Percentiles rank a stretch among this genome's conserved stretches.
Evolutionary conservation across 2,329 filamentous ascomycete species (phyloP).

Genomic region (Pseudodiploospora longispora): DNA sequence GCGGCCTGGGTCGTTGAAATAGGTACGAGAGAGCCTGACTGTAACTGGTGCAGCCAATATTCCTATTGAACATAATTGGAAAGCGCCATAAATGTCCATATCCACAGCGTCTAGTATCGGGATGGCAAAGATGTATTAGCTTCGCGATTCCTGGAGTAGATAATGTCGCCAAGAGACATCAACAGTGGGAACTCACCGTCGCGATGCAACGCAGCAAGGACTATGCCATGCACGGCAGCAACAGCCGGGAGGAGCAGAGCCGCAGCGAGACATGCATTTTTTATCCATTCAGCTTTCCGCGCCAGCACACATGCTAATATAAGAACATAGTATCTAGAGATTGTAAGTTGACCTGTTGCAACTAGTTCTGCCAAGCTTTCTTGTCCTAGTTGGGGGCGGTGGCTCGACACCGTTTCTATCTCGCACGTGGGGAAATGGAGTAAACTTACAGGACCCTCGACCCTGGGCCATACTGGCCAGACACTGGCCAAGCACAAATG

Average conservation of each 20-base stretch:
- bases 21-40: conserved; percentile 52
- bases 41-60: conserved; percentile 57
- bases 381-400: no score
- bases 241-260: conserved; percentile 56
- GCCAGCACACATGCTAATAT: conserved; percentile 55
- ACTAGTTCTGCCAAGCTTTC: background rate
- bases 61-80: conserved; percentile 59
- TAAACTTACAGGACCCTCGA: conserved; percentile 40
- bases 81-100: conserved; percentile 61
- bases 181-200: conserved; percentile 35
- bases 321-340: conserved; percentile 51
- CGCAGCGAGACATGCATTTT: conserved; percentile 54
- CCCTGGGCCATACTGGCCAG: conserved; percentile 48
- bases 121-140: background rate
- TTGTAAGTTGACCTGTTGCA: background rate
- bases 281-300: conserved; percentile 53
- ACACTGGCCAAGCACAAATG: conserved; percentile 49
- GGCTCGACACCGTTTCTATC: background rate
- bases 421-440: background rate
- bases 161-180: no score
- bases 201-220: conserved; percentile 51
- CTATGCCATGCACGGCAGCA: conserved; percentile 55
- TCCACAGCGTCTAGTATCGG: conserved; percentile 48
- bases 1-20: conserved; percentile 54
- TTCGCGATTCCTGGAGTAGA: no score